Percentiles rank a stretch among this genome's conserved stretches.
phyloP scores from a whole-genome alignment of 78 protist genomes.

The Guillardia theta region DNA sequence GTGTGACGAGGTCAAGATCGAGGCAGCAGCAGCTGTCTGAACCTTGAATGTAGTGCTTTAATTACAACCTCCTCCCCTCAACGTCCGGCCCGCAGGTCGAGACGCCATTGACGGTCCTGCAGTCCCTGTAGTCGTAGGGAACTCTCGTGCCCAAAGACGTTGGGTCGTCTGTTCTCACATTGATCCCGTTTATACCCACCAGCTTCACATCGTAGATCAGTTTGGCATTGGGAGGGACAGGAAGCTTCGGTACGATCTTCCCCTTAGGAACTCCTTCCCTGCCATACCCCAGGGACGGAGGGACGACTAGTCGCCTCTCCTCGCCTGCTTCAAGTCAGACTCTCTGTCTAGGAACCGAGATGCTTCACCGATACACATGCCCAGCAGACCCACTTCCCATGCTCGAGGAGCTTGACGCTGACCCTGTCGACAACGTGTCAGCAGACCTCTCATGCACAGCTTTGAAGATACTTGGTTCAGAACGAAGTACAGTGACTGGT shows the following conservation, averaged over 20 bases:
- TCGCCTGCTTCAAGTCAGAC: not conserved
- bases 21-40: no score
- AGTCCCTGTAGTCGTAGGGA: not conserved
- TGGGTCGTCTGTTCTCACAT: constrained; percentile 8
- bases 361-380: not conserved
- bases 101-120: not conserved
- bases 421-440: not conserved
- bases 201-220: constrained; percentile 3
- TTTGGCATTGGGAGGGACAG: not conserved
- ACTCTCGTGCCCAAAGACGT: not conserved
- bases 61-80: no score
- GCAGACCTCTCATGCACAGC: not conserved
- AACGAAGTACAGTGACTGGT: not conserved
- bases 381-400: constrained; percentile 2
- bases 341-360: not conserved
- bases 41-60: no score
- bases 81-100: not conserved
- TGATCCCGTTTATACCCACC: constrained; percentile 11
- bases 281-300: not conserved
- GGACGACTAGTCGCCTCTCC: not conserved
- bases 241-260: not conserved
- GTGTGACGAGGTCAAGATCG: no score
- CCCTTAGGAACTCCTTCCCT: not conserved
- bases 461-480: not conserved
- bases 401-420: not conserved